Base-by-base conservation (phyloP, 768 basidiomycete species). In the Pleurotus cornucopiae region DNA sequence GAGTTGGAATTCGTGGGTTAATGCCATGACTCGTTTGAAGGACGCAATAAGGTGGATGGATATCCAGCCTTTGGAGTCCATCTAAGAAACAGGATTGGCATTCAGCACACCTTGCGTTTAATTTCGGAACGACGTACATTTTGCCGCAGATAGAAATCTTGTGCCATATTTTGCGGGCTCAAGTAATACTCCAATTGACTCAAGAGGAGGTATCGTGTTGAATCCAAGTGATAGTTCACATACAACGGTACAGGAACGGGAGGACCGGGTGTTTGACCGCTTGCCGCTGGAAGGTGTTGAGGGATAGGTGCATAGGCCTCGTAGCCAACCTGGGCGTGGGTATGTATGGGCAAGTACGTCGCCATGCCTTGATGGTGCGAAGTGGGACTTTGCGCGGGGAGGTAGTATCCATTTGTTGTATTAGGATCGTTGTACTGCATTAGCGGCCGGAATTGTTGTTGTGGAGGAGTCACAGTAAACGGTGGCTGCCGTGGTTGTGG, bases 121-220 rank as follows among this genome's bases (percentile, higher is more conserved):
- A 25, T 25, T 25, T 25, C 23, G 23, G 23, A 25, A 16, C 47
- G 13, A 76, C 86, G 65, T 63, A 91, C 93, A 73, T 83, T 76
- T 71, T 85, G 79, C 52, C 92, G 80, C 37, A 98, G 75, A 72
- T 80, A 96, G 61, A 89, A 79, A 68, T 98, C 94, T 66, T 85
- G 83, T n/a, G 82, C 88, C 73, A 98, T 77, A 66, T 96, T 97
- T 67, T 97, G 86, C 55, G 87, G 77, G 62, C 92, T 91, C 62
- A 98, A 77, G 73, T 96, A 98, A 69, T 93, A 97, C 71, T 96
- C 95, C 51, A 96, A 71, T 69, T 96, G 89, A 1, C 83, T 86
- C 44, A 96, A 79, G 23, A 96, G 74, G 66, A 81, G 84, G 63
- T 78, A 87, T 48, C 84, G 69, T 49, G 80, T 83, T 20, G 81